Conservation (phyloP, 2,329 filamentous ascomycete genomes). For the Zalaria sp. region DNA sequence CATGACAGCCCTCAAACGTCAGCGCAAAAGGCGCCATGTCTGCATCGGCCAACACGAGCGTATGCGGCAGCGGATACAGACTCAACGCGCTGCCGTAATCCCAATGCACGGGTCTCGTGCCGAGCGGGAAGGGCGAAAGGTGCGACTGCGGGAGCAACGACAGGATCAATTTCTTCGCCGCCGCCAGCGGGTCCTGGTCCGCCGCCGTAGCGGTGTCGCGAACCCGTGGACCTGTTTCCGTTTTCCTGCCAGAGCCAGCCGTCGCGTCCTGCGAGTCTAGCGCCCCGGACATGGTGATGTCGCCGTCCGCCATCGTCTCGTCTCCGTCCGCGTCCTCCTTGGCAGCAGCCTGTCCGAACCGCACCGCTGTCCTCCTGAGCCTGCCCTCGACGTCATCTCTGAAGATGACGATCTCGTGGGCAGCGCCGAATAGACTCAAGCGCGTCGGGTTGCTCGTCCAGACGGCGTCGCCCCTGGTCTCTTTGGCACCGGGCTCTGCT, state of each 20-base stretch:
- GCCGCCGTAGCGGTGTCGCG: conserved; percentile 1
- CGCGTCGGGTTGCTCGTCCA: conserved; percentile 84
- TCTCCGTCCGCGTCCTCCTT: conserved; percentile 20
- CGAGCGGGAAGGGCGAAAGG: conserved; percentile 73
- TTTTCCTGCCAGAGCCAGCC: too few relatives aligned
- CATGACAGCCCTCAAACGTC: conserved; percentile 89
- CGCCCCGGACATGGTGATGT: conserved; percentile 15
- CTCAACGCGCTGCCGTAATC: conserved; percentile 65
- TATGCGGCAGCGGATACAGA: conserved; percentile 77
- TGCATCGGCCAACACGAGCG: conserved; percentile 68
- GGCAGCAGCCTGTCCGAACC: conserved; percentile 41
- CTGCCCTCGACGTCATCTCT: conserved; percentile 75
- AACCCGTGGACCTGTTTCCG: background rate
- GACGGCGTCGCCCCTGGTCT: conserved; percentile 55
- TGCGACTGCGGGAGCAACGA: conserved; percentile 84
- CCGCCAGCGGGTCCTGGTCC: conserved; percentile 10
- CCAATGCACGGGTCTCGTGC: conserved; percentile 74
- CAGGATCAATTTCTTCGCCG: conserved; percentile 52
- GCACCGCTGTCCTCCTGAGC: conserved; percentile 61
- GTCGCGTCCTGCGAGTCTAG: conserved; percentile 2
- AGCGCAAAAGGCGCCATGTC: conserved; percentile 72
- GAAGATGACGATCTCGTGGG: conserved; percentile 76
- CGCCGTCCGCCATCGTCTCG: conserved; percentile 3
- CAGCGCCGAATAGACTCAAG: conserved; percentile 71
- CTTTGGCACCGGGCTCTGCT: conserved; percentile 40